phyloP scores from a whole-genome alignment of 2,329 filamentous ascomycete species.

The Incumbomyces delicatus region DNA sequence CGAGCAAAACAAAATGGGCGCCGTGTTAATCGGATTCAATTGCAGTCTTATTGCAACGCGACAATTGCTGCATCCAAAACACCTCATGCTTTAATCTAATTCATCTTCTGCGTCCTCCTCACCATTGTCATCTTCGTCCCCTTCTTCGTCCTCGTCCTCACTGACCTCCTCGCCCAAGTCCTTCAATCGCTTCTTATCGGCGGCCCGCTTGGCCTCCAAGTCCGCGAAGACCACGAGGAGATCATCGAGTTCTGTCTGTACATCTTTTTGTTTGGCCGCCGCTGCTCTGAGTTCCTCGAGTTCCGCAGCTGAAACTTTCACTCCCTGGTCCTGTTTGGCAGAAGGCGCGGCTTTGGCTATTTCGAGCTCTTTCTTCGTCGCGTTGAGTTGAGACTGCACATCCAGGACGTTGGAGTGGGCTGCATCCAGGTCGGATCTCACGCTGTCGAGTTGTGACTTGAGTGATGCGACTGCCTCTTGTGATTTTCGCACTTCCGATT shows the following conservation, averaged over 20 bases:
- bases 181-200: slow-evolving; percentile 59
- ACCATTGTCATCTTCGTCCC: slow-evolving; percentile 47
- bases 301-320: slow-evolving; percentile 4
- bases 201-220: slow-evolving; percentile 63
- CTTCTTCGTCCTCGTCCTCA: slow-evolving; percentile 62
- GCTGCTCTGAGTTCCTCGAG: slow-evolving; percentile 48
- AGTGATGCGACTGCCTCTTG: slow-evolving; percentile 10
- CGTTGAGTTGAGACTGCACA: slow-evolving; percentile 8
- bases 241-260: slow-evolving; percentile 69
- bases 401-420: slow-evolving; percentile 24
- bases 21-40: too few species aligned
- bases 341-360: slow-evolving; percentile 23
- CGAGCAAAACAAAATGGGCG: too few species aligned
- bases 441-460: slow-evolving; percentile 3
- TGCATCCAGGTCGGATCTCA: slow-evolving; percentile 6
- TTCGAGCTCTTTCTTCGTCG: slow-evolving; percentile 16
- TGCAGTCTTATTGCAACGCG: too few species aligned
- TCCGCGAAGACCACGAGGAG: slow-evolving; percentile 73
- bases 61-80: too few species aligned
- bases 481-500: neutral
- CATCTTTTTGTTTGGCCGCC: slow-evolving; percentile 38
- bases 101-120: slow-evolving; percentile 35
- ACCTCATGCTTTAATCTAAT: too few species aligned
- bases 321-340: slow-evolving; percentile 23
- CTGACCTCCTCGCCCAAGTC: slow-evolving; percentile 62